Evolutionary conservation across 129 eudicot species (phyloP), one percentile per base, ranked within the genome.

Genomic region (Centella asiatica): DNA sequence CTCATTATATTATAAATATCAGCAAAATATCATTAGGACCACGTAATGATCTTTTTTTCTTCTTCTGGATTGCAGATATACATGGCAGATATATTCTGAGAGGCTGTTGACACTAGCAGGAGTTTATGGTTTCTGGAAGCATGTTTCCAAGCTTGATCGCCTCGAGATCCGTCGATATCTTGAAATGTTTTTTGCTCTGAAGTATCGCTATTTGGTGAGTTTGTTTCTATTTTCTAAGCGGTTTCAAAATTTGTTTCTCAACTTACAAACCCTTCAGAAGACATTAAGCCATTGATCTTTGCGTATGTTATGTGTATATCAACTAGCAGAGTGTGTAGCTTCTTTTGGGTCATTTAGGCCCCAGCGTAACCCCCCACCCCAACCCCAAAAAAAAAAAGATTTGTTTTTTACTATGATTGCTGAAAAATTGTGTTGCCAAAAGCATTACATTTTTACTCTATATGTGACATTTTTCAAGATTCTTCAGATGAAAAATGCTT

Each of bases 71-170:
- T 17, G 31, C 24, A 85, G 95, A 62, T 85, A 85, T 73, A 82
- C 95, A 11, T 82, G 95, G 89, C 84, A 85, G 58, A 85, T 85
- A 36, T 85, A 85, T 64, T 85, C 95, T 12, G 79, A 77, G 57
- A 79, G 82, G 74, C 39, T 85, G n/a, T 63, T 85, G 89, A 82
- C 86, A 12, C 58, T 86, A 37, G 86, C 89, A 9, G 86, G 82
- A 2, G 89, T 79, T n/a, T 86, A 82, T 19, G 86, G 89, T 24
- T 86, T 86, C 72, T 85, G 95, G 95, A 85, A 82, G 48, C 66
- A 83, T n/a, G 89, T 82, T 15, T 78, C 89, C 22, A 79, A 74
- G 73, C 81, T 73, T 7, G 77, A 82, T 49, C 80, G 86, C 24
- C 83, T 61, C n/a, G 89, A 85, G 78, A 79, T 80, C 53, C 75